Evolutionary conservation across 2,329 filamentous ascomycete genomes (phyloP).

Genomic region (Pleomassaria siparia): DNA sequence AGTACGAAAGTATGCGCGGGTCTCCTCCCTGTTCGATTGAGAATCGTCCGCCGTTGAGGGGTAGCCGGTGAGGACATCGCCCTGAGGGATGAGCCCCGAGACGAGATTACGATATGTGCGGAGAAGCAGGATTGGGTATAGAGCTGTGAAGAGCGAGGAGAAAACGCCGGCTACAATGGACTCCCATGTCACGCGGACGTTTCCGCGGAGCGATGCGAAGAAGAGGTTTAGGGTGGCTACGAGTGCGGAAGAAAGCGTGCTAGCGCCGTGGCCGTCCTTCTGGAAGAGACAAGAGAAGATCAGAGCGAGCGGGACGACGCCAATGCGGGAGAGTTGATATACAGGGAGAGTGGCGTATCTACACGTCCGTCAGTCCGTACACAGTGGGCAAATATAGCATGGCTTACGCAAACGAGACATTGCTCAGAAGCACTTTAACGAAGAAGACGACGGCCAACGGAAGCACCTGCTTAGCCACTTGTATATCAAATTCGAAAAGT

Average conservation of each 20-base stretch:
- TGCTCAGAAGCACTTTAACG: conserved; percentile 54
- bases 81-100: conserved; percentile 46
- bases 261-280: conserved; percentile 49
- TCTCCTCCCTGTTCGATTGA: conserved; percentile 47
- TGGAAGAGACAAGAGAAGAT: conserved; percentile 52
- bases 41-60: conserved; percentile 33
- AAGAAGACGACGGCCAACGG: conserved; percentile 54
- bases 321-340: conserved; percentile 56
- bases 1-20: conserved; percentile 54
- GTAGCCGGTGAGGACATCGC: conserved; percentile 47
- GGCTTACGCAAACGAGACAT: conserved; percentile 55
- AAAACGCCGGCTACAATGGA: conserved; percentile 54
- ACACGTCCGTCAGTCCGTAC: not conserved
- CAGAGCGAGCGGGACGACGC: conserved; percentile 52
- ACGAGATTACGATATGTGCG: conserved; percentile 53
- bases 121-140: conserved; percentile 55
- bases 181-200: conserved; percentile 54
- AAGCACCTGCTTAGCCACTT: conserved; percentile 51
- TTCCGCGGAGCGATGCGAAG: conserved; percentile 50
- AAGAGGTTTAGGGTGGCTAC: conserved; percentile 55
- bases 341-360: conserved; percentile 55
- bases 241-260: conserved; percentile 53
- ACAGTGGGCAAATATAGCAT: not conserved
- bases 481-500: conserved; percentile 54
- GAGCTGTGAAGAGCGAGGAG: conserved; percentile 54